Percentiles rank a stretch among this genome's conserved stretches.
phyloP scores from a whole-genome alignment of 1,284 basidiomycete genomes.

The Puccinia horiana region DNA sequence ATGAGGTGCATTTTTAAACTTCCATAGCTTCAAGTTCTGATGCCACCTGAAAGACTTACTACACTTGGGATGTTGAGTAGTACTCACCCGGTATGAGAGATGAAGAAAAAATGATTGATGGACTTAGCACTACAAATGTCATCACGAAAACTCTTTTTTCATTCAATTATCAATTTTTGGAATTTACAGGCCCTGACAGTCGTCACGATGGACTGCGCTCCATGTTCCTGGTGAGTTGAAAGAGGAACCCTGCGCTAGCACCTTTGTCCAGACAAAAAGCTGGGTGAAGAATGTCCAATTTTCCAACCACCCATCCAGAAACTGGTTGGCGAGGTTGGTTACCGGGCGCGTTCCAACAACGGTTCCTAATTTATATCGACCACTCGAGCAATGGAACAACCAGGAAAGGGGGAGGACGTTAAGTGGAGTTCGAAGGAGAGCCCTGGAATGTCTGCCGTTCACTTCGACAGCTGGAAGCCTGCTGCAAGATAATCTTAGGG shows the following conservation, averaged over 20 bases:
- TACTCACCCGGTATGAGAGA: no score
- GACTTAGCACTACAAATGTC: no score
- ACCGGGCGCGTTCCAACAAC: not conserved
- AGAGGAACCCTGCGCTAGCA: not conserved
- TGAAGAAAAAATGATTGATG: no score
- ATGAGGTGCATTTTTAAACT: no score
- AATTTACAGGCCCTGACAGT: no score
- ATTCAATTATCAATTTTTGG: no score
- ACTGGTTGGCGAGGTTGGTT: not conserved
- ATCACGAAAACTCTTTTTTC: no score
- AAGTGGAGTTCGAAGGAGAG: not conserved
- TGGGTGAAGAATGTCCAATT: not conserved
- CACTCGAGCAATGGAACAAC: not conserved
- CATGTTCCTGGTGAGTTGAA: not conserved
- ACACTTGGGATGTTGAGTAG: no score
- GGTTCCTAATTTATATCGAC: not conserved
- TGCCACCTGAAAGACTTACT: no score
- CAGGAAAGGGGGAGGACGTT: not conserved
- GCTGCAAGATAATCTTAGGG: not conserved
- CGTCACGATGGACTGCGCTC: no score
- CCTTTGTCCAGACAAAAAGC: not conserved
- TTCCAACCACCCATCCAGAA: not conserved
- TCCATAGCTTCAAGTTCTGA: no score
- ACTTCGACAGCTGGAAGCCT: not conserved
- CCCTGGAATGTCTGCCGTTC: not conserved